Percentiles rank a stretch among this genome's conserved stretches.
Conservation (phyloP, 2,329 filamentous ascomycete genomes). For the Pseudomassariella vexata region DNA sequence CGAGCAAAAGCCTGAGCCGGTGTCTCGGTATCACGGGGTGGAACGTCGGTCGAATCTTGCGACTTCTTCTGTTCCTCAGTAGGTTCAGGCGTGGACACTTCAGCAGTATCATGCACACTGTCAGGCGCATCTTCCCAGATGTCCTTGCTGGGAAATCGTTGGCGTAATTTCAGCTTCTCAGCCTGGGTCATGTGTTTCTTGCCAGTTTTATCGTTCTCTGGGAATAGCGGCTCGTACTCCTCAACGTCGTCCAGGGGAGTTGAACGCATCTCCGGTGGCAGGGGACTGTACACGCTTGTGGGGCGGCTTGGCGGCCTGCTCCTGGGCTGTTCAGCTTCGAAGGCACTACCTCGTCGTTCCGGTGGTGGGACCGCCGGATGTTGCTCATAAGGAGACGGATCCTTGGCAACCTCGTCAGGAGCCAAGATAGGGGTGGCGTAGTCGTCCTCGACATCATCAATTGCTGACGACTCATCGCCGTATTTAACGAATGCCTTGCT, state of each 20-base stretch:
- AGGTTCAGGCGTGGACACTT: constrained; percentile 75
- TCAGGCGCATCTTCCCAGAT: constrained; percentile 95
- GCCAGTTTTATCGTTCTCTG: constrained; percentile 59
- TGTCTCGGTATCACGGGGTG: constrained; percentile 41
- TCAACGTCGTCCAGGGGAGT: constrained; percentile 82
- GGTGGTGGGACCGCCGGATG: constrained; percentile 75
- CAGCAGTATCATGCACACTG: constrained; percentile 72
- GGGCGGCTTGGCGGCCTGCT: constrained; percentile 62
- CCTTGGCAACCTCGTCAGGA: constrained; percentile 77
- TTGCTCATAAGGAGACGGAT: constrained; percentile 60
- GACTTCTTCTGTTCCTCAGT: constrained; percentile 36
- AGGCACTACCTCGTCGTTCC: constrained; percentile 55
- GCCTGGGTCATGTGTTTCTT: constrained; percentile 31
- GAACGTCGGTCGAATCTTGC: constrained; percentile 28
- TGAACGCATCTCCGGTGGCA: constrained; percentile 48
- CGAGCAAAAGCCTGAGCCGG: constrained; percentile 61
- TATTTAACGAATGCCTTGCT: constrained; percentile 38
- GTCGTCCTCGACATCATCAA: constrained; percentile 49
- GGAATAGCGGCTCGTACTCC: constrained; percentile 93
- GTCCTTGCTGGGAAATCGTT: constrained; percentile 86
- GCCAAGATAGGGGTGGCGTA: constrained; percentile 80
- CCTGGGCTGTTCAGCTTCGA: constrained; percentile 49
- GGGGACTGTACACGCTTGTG: constrained; percentile 54
- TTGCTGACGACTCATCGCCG: constrained; percentile 39
- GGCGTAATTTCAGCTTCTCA: constrained; percentile 49